phyloP scores from a whole-genome alignment of 192 early-diverging fungal species.

The Oehlia diaphana region DNA sequence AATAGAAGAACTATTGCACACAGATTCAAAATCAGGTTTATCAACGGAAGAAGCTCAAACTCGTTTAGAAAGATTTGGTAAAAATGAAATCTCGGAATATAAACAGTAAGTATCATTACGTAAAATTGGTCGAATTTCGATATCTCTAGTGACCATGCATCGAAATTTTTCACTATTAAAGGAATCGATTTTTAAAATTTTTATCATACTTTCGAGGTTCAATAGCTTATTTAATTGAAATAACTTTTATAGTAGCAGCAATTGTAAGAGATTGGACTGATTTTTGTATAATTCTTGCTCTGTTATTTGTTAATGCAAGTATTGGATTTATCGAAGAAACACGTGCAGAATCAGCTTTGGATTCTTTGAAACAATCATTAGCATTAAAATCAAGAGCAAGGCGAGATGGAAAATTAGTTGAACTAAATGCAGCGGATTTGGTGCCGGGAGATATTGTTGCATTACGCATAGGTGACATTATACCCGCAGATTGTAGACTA shows the following conservation, averaged over 20 bases:
- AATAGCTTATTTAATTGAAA: constrained; percentile 88
- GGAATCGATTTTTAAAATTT: constrained; percentile 83
- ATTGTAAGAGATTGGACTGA: constrained; percentile 65
- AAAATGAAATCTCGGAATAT: constrained; percentile 79
- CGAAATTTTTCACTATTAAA: neutral
- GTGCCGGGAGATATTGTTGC: constrained; percentile 93
- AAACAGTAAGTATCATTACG: constrained; percentile 46
- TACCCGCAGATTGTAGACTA: constrained; percentile 87
- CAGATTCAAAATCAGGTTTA: constrained; percentile 77
- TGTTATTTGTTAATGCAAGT: constrained; percentile 83
- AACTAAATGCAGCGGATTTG: constrained; percentile 70
- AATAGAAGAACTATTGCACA: constrained; percentile 76
- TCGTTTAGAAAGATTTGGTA: constrained; percentile 76
- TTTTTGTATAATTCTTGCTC: constrained; percentile 79
- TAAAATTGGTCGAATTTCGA: neutral
- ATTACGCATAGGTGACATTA: constrained; percentile 89
- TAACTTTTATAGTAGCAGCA: constrained; percentile 79
- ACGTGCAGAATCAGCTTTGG: constrained; percentile 89
- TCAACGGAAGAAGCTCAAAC: constrained; percentile 73
- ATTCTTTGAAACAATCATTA: constrained; percentile 90
- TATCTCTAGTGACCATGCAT: neutral
- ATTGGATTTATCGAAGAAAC: constrained; percentile 95
- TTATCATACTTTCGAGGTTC: constrained; percentile 83
- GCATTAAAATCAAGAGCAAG: constrained; percentile 82
- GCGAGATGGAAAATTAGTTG: constrained; percentile 74